These are phyloP conservation scores for Penicillium hordei DNA, from an alignment of 2,329 filamentous ascomycete genomes.

Conservation along the genomic window DNA sequence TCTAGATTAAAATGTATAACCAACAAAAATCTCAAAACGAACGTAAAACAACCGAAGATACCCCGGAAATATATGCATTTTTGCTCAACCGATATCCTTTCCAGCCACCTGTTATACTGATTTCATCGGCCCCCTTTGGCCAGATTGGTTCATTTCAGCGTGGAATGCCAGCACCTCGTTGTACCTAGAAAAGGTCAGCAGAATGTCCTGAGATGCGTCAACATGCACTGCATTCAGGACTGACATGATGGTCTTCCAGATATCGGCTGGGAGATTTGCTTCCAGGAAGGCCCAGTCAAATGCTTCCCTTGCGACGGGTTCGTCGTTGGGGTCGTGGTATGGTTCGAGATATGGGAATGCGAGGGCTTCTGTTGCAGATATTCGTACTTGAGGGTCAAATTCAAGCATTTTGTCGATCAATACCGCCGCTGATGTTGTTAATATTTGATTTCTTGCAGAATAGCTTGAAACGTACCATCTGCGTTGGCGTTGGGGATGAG, in stretches of 20 bases:
- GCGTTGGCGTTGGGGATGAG: constrained; percentile 95
- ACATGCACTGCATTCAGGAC: constrained; percentile 29
- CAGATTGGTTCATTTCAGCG: background rate
- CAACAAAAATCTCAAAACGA: background rate
- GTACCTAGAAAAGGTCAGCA: constrained; percentile 4
- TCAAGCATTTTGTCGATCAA: constrained; percentile 95
- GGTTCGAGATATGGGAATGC: constrained; percentile 89
- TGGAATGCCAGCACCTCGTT: constrained; percentile 23
- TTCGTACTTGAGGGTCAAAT: constrained; percentile 90
- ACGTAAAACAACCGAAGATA: background rate
- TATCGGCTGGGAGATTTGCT: constrained; percentile 90
- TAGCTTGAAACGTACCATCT: constrained; percentile 57
- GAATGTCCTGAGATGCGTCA: background rate
- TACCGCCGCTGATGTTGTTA: constrained; percentile 66
- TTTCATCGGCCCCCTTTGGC: background rate
- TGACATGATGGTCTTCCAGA: constrained; percentile 99
- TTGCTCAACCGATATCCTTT: constrained; percentile 11
- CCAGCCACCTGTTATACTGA: constrained; percentile 1
- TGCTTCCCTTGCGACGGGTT: constrained; percentile 90
- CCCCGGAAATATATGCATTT: background rate
- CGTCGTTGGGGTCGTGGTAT: constrained; percentile 95
- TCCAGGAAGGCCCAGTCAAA: constrained; percentile 99
- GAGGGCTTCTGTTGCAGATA: constrained; percentile 80
- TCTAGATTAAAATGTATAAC: background rate
- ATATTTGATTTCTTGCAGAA: background rate